These are phyloP conservation scores for Fusarium heterosporum DNA, from an alignment of 2,329 filamentous ascomycete genomes.

Conservation along the genomic window DNA sequence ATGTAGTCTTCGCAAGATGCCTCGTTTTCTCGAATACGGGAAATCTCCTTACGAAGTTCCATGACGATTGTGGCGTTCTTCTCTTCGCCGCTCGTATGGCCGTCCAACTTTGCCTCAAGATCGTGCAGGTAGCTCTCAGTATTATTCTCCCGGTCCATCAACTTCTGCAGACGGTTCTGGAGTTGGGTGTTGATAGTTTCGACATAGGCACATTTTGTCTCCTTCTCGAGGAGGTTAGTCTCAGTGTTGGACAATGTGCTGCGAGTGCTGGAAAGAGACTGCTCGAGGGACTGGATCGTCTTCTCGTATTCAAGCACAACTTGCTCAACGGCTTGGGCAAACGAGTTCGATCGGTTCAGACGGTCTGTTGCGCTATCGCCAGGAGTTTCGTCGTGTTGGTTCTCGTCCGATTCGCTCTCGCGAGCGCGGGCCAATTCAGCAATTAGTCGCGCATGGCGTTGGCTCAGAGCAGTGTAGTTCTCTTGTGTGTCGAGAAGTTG, in stretches of 20 bases:
- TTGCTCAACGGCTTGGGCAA: constrained; percentile 94
- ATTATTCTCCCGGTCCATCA: constrained; percentile 89
- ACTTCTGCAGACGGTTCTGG: constrained; percentile 89
- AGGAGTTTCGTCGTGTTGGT: constrained; percentile 67
- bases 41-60: constrained; percentile 91
- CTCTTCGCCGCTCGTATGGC: constrained; percentile 90
- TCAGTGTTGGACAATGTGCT: constrained; percentile 86
- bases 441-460: constrained; percentile 95
- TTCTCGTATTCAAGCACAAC: constrained; percentile 98
- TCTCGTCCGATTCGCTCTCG: constrained; percentile 73
- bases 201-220: constrained; percentile 91
- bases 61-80: constrained; percentile 87
- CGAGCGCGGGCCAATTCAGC: constrained; percentile 90
- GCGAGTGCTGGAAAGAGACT: constrained; percentile 89
- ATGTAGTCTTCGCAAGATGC: constrained; percentile 95
- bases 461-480: constrained; percentile 90
- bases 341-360: constrained; percentile 93
- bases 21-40: constrained; percentile 89
- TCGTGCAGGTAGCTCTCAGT: constrained; percentile 95
- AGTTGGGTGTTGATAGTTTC: constrained; percentile 94
- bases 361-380: constrained; percentile 87
- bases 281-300: constrained; percentile 93
- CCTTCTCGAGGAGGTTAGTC: constrained; percentile 87
- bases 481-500: constrained; percentile 93
- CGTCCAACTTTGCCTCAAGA: constrained; percentile 89